A percentile compares a stretch with the other conserved stretches of the same genome.
Conservation (phyloP, 2,329 filamentous ascomycete species). For the Domatiomyces globalis region DNA sequence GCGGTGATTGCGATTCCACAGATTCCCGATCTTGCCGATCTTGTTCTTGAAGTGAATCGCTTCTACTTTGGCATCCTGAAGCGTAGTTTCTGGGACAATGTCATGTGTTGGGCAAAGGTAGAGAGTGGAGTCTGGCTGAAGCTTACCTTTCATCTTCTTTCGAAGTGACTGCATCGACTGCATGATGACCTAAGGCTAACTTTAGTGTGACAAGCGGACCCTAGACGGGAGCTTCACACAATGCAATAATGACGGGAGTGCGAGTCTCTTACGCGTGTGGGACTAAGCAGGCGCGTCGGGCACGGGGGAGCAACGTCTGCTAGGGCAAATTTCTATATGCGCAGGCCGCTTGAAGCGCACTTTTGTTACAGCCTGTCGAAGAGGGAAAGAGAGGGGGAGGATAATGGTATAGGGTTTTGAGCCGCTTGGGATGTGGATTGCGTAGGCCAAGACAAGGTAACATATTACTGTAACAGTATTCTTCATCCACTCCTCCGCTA, state of each 20-base stretch:
- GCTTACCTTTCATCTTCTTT: conserved; percentile 17
- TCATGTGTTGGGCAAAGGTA: conserved; percentile 2
- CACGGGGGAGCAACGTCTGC: neutral
- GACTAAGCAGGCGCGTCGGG: neutral
- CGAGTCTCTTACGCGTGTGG: neutral
- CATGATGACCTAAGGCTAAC: conserved; percentile 1
- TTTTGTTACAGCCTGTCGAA: neutral
- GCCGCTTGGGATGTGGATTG: neutral
- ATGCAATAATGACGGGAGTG: neutral
- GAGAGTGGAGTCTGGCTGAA: neutral
- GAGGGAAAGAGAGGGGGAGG: neutral
- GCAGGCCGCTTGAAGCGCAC: neutral
- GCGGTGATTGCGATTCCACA: conserved; percentile 75
- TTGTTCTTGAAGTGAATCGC: conserved; percentile 48
- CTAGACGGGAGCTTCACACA: neutral
- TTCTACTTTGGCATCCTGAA: conserved; percentile 34
- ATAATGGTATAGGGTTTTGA: neutral
- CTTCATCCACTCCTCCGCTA: neutral
- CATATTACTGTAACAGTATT: neutral
- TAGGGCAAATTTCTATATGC: neutral
- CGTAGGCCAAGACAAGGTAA: neutral
- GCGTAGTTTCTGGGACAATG: conserved; percentile 21
- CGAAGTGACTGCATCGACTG: conserved; percentile 13
- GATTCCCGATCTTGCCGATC: conserved; percentile 49
- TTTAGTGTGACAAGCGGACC: neutral